phyloP scores from a whole-genome alignment of 78 protist species.

The Acrasis kona region DNA sequence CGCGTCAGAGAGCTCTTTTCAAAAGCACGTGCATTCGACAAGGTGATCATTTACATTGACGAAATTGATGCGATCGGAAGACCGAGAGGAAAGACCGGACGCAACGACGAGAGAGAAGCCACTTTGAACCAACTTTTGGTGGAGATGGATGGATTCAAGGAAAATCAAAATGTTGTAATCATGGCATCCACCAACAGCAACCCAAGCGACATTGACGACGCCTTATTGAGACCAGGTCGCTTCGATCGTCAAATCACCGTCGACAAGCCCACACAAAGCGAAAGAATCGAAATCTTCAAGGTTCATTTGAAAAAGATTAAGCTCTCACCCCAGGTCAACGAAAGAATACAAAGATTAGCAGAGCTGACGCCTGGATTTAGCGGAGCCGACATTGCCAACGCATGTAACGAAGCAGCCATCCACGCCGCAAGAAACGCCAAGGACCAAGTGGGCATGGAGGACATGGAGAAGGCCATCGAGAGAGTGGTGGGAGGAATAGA shows the following conservation, averaged over 20 bases:
- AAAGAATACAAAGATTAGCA: slow-evolving; percentile 17
- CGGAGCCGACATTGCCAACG: slow-evolving; percentile 94
- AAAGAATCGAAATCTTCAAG: slow-evolving; percentile 76
- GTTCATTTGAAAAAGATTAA: slow-evolving; percentile 75
- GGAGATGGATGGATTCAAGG: slow-evolving; percentile 94
- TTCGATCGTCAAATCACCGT: slow-evolving; percentile 84
- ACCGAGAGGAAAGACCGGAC: slow-evolving; percentile 15
- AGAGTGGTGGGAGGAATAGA: slow-evolving; percentile 86
- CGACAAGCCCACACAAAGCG: slow-evolving; percentile 85
- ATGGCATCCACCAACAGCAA: slow-evolving; percentile 85
- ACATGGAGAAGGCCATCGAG: slow-evolving; percentile 91
- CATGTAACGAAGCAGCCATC: slow-evolving; percentile 88
- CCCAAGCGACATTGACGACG: slow-evolving; percentile 77
- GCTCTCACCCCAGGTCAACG: slow-evolving; percentile 6
- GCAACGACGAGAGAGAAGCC: slow-evolving; percentile 79
- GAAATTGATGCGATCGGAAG: slow-evolving; percentile 86
- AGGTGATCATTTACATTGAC: slow-evolving; percentile 80
- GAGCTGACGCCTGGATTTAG: slow-evolving; percentile 81
- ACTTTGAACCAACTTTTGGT: slow-evolving; percentile 95
- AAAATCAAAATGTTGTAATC: slow-evolving; percentile 42
- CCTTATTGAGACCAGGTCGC: slow-evolving; percentile 96
- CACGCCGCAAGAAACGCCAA: slow-evolving; percentile 63
- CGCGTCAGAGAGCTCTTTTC: slow-evolving; percentile 74
- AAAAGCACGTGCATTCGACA: slow-evolving; percentile 67
- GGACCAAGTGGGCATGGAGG: slow-evolving; percentile 26